phyloP scores from a whole-genome alignment of 805 yeast species.

The Barnettozyma siamensis region DNA sequence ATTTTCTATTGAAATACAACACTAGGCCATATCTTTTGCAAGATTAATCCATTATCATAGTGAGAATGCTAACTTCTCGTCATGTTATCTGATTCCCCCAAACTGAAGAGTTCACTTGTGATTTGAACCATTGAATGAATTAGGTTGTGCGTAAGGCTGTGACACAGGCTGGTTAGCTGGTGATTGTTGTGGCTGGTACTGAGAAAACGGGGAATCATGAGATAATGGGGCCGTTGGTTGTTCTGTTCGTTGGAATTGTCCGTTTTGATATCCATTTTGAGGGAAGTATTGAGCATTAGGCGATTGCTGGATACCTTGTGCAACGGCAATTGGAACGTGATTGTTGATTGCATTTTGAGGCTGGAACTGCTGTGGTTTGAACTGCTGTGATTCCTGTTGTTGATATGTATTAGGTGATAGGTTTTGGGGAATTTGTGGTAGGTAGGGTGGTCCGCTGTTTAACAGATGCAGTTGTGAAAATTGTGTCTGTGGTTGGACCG shows the following conservation, averaged over 20 bases:
- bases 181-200: background rate
- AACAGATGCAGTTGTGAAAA: background rate
- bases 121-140: no score
- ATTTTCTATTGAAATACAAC: no score
- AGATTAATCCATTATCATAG: no score
- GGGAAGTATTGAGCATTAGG: background rate
- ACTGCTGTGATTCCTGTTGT: conserved; percentile 1
- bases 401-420: conserved; percentile 1
- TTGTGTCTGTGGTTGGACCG: conserved; percentile 2
- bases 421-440: no score
- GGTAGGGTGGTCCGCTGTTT: no score
- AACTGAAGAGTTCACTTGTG: no score
- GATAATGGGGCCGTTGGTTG: conserved; percentile 12
- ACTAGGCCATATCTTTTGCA: no score
- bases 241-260: background rate
- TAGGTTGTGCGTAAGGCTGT: no score
- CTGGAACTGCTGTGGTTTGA: no score
- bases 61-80: no score
- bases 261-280: background rate
- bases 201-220: conserved; percentile 19
- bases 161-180: no score
- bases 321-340: background rate
- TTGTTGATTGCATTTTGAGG: background rate
- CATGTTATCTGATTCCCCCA: no score
- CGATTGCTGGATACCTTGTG: background rate